Evolutionary conservation across 2,329 filamentous ascomycete species (phyloP).

Genomic region (Xylariomycetidae sp.): DNA sequence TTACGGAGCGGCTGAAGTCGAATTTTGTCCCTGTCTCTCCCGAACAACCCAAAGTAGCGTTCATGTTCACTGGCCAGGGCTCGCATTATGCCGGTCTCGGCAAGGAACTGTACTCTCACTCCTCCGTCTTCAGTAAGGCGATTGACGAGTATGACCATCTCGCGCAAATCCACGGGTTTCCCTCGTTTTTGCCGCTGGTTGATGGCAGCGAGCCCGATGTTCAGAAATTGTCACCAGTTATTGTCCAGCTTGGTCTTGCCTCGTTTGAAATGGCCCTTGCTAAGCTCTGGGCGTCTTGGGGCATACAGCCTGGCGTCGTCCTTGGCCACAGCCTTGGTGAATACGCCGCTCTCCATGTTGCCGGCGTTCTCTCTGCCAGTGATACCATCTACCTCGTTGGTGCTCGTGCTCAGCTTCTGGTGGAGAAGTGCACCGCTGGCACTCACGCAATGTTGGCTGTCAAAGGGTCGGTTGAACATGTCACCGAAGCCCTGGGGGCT

Average conservation of each 20-base stretch:
- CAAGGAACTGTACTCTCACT: constrained; percentile 44
- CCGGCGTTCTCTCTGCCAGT: constrained; percentile 65
- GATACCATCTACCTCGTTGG: constrained; percentile 72
- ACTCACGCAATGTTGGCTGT: constrained; percentile 58
- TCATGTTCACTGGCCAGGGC: constrained; percentile 55
- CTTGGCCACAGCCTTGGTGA: constrained; percentile 65
- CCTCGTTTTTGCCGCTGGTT: constrained; percentile 50
- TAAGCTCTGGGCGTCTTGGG: constrained; percentile 52
- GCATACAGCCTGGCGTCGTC: constrained; percentile 49
- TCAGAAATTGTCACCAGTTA: constrained; percentile 41
- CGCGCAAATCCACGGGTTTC: constrained; percentile 46
- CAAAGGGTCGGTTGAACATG: constrained; percentile 44
- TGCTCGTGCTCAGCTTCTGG: constrained; percentile 59
- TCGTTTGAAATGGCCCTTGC: constrained; percentile 55
- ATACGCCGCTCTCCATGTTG: constrained; percentile 67
- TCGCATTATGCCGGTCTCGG: constrained; percentile 49
- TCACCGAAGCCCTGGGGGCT: constrained; percentile 47
- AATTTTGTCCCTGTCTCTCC: constrained; percentile 38
- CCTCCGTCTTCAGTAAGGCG: constrained; percentile 43
- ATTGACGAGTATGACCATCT: constrained; percentile 55
- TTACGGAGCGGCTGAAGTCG: constrained; percentile 37
- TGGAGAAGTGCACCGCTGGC: constrained; percentile 58
- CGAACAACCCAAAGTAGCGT: constrained; percentile 43
- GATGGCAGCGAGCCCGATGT: constrained; percentile 40
- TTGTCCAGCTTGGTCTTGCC: constrained; percentile 50